Base-by-base conservation (phyloP, 306 rosid species). In the Cicer chorassanicum region DNA sequence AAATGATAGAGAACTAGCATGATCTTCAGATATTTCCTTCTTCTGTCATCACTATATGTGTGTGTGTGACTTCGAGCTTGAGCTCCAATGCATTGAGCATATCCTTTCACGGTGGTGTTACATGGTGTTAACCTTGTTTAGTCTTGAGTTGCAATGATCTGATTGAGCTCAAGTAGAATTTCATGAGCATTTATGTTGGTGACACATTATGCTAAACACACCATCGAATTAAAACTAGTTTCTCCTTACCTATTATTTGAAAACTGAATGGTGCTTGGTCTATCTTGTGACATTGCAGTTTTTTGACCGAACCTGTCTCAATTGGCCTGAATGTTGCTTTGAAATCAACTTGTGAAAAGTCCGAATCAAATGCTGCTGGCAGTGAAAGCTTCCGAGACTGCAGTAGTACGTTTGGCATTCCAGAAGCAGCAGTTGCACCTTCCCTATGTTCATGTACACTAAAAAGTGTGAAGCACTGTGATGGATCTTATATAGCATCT, bases 271-370 rank as follows among this genome's bases (percentile, higher is more conserved):
- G 36, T 65, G 57, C 42, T 77, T 66, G 50, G 43, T 74, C 43
- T 44, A 73, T 65, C 76, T 44, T 75, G 74, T 62, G 78, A 51
- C 24, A 48, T 72, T 72, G 36, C 96, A 92, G 99, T 72, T 92
- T 94, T 68, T 75, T 72, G 66, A 82, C 86, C 39, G 96, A 89
- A 49, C 87, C 92, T 13, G 62, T 78, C 45, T 87, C 99, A 15
- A 46, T 70, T 7, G 89, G 95, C 41, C 81, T 94, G 86, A 92
- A 95, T 82, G 82, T 81, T 80, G 95, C 96, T 70, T 67, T 89
- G 56, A 93, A 85, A 81, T 68, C 92, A 75, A 77, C 72, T 14
- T 70, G 76, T 70, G 92, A 83, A 69, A 84, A 85, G 70, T 72
- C 83, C 9, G 86, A 81, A 67, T 56, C 77, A 78, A 67, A 79